A percentile compares a stretch with the other conserved stretches of the same genome.
These are phyloP conservation scores for Chenopodium suecicum DNA, from an alignment of 148 eudicot species.

Conservation along the genomic window DNA sequence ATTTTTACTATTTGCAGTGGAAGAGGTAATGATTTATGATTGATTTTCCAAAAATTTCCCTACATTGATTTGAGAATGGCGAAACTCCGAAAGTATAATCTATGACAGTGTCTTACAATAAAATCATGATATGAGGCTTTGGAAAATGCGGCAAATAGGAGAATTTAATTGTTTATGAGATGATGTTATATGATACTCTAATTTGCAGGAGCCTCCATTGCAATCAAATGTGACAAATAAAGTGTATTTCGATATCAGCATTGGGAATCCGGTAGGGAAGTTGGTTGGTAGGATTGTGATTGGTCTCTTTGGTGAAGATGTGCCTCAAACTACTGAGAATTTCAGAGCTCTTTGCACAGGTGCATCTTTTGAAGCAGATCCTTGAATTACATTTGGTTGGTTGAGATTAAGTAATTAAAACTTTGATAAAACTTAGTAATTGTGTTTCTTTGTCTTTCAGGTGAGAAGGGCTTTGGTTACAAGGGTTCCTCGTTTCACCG, in stretches of 20 bases:
- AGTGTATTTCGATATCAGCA: slow-evolving; percentile 79
- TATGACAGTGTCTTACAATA: not conserved
- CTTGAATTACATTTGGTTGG: not conserved
- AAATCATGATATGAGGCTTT: not conserved
- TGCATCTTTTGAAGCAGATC: slow-evolving; percentile 14
- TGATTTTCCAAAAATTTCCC: not conserved
- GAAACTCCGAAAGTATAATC: too few species aligned
- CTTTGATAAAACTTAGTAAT: not conserved
- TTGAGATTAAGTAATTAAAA: not conserved
- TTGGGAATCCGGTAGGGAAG: slow-evolving; percentile 89
- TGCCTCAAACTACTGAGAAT: slow-evolving; percentile 87
- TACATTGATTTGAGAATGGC: not conserved
- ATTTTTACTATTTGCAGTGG: not conserved
- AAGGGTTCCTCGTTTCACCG: slow-evolving; percentile 90
- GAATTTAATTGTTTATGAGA: not conserved
- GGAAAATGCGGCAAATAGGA: not conserved
- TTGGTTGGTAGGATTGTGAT: slow-evolving; percentile 86
- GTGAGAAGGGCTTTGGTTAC: slow-evolving; percentile 95
- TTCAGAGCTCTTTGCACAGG: slow-evolving; percentile 99
- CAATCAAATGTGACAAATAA: slow-evolving; percentile 83
- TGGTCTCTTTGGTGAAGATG: slow-evolving; percentile 90
- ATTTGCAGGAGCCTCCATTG: slow-evolving; percentile 45
- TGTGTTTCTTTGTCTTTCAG: slow-evolving; percentile 35
- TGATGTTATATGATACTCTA: slow-evolving; percentile 6
- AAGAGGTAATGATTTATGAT: not conserved